A percentile compares a stretch with the other conserved stretches of the same genome.
Evolutionary conservation across 2,329 filamentous ascomycete genomes (phyloP).

Genomic region (Fusarium sp.): DNA sequence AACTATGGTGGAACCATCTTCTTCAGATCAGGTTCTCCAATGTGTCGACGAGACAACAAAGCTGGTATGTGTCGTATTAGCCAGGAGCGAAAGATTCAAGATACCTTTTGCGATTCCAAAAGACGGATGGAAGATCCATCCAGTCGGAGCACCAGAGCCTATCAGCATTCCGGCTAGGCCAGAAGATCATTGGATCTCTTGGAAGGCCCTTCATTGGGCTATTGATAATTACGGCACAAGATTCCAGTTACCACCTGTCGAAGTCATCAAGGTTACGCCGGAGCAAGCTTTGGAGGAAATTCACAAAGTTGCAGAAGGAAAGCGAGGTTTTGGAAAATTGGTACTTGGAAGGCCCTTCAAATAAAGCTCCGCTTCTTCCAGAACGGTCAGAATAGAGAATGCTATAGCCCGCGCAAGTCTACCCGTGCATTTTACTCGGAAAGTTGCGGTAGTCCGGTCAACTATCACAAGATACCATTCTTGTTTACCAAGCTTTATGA

Average conservation of each 20-base stretch:
- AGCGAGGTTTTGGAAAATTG: too few species aligned
- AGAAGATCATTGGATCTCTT: not conserved
- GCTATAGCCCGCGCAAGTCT: too few species aligned
- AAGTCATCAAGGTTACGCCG: too few species aligned
- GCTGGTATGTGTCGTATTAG: not conserved
- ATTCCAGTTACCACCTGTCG: not conserved
- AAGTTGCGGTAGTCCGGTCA: too few species aligned
- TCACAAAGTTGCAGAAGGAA: too few species aligned
- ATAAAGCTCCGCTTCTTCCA: too few species aligned
- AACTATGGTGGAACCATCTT: not conserved
- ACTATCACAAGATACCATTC: too few species aligned
- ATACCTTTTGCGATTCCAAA: not conserved
- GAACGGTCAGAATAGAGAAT: too few species aligned
- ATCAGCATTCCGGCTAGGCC: conserved; percentile 2
- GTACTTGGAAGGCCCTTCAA: too few species aligned
- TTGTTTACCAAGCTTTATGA: too few species aligned
- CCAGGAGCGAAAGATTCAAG: conserved; percentile 3
- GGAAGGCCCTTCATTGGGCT: conserved; percentile 10
- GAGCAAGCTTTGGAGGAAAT: too few species aligned
- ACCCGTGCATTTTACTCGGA: too few species aligned
- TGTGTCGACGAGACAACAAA: not conserved
- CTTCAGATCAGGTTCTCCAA: not conserved
- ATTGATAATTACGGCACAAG: conserved; percentile 5
- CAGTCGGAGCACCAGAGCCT: not conserved
- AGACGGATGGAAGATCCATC: not conserved